These are phyloP conservation scores for Vitis hybrid DNA, from an alignment of 177 flowering plant species.

Conservation along the genomic window DNA sequence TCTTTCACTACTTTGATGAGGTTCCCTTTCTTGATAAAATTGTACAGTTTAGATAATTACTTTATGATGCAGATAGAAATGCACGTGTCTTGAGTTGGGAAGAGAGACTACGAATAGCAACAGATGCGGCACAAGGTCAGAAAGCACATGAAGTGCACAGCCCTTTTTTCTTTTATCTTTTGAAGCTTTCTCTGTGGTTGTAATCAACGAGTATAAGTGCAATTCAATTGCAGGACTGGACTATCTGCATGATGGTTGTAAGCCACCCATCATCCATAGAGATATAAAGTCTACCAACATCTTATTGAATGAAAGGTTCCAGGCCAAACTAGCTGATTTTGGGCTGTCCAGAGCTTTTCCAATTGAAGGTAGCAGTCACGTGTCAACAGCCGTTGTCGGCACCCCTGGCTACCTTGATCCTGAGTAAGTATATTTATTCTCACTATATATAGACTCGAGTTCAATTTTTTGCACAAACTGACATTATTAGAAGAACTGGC, in stretches of 20 bases:
- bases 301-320: slow-evolving; percentile 28
- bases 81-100: slow-evolving; percentile 28
- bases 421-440: slow-evolving; percentile 28
- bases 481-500: too few species aligned
- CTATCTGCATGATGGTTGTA: slow-evolving; percentile 37
- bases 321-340: slow-evolving; percentile 44
- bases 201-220: neutral
- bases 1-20: too few species aligned
- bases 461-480: neutral
- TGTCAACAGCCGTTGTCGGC: slow-evolving; percentile 29
- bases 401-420: slow-evolving; percentile 50
- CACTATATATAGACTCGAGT: neutral
- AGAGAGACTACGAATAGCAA: slow-evolving; percentile 33
- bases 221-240: slow-evolving; percentile 33
- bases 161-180: neutral
- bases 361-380: slow-evolving; percentile 20
- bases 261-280: slow-evolving; percentile 39
- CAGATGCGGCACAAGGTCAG: slow-evolving; percentile 49
- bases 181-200: neutral
- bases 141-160: neutral
- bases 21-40: too few species aligned
- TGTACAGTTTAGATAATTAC: too few species aligned
- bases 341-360: slow-evolving; percentile 34
- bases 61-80: slow-evolving; percentile 10
- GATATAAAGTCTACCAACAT: slow-evolving; percentile 38